phyloP scores from a whole-genome alignment of 495 filamentous ascomycete species.

The Aspergillus asperescens region DNA sequence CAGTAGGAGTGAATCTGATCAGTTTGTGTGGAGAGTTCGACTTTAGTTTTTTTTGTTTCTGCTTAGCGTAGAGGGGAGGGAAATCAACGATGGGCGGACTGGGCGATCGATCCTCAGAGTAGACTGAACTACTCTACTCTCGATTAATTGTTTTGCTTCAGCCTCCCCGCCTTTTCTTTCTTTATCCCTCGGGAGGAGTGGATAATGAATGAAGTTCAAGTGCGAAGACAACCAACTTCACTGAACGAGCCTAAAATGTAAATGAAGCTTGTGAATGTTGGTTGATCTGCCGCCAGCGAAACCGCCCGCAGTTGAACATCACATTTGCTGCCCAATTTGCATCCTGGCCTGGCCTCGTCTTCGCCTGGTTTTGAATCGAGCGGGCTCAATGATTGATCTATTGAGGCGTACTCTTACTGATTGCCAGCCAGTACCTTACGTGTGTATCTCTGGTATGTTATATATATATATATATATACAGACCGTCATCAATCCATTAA shows the following conservation, averaged over 20 bases:
- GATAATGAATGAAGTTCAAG: too few species aligned
- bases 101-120: neutral
- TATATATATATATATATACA: neutral
- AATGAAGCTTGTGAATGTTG: neutral
- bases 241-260: too few species aligned
- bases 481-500: neutral
- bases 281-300: slow-evolving; percentile 14
- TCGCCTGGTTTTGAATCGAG: neutral
- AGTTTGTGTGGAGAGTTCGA: slow-evolving; percentile 13
- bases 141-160: neutral
- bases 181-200: too few species aligned
- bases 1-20: slow-evolving; percentile 3
- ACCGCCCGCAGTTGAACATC: slow-evolving; percentile 3
- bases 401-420: too few species aligned
- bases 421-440: too few species aligned
- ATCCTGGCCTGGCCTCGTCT: slow-evolving; percentile 13
- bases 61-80: slow-evolving; percentile 10
- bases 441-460: neutral
- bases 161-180: neutral
- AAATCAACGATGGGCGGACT: neutral
- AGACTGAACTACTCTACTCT: neutral
- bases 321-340: slow-evolving; percentile 21
- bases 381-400: too few species aligned
- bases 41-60: neutral
- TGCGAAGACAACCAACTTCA: too few species aligned